Evolutionary conservation across 371 early-diverging fungal genomes (phyloP).

Genomic region (Lichtheimia ramosa): DNA sequence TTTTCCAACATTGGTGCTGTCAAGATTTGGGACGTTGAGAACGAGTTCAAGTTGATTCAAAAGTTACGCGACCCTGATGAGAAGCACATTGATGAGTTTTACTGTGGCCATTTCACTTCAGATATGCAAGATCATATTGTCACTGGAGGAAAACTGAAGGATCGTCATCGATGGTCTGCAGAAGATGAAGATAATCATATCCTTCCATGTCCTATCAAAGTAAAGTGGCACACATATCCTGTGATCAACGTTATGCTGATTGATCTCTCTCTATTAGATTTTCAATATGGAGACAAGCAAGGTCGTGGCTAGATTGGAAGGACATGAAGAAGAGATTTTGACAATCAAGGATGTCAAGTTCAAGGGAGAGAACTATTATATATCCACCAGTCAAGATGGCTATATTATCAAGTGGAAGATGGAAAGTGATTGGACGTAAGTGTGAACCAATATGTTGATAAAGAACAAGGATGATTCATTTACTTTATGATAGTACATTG

Average conservation of each 20-base stretch:
- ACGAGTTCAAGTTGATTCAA: constrained; percentile 63
- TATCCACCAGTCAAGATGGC: constrained; percentile 93
- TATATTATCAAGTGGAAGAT: constrained; percentile 88
- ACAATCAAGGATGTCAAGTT: constrained; percentile 75
- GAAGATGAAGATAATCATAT: constrained; percentile 92
- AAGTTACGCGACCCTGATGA: constrained; percentile 78
- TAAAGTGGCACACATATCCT: constrained; percentile 9
- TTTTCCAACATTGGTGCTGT: constrained; percentile 81
- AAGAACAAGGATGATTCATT: no score
- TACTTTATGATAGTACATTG: constrained; percentile 37
- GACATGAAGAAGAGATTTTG: constrained; percentile 86
- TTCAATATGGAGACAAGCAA: constrained; percentile 76
- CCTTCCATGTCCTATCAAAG: constrained; percentile 85
- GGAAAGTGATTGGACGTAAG: constrained; percentile 71
- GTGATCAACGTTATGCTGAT: not conserved
- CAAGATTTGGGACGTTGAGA: constrained; percentile 77
- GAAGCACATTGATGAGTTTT: constrained; percentile 87
- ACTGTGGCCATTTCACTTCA: constrained; percentile 73
- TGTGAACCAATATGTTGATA: not conserved
- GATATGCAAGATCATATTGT: constrained; percentile 30
- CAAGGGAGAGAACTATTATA: constrained; percentile 75
- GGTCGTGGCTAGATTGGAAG: constrained; percentile 69
- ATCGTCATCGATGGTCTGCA: constrained; percentile 82
- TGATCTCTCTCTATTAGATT: constrained; percentile 42
- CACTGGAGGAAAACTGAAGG: constrained; percentile 66